Evolutionary conservation across 148 eudicot species (phyloP).

Genomic region (Spergularia bocconei): DNA sequence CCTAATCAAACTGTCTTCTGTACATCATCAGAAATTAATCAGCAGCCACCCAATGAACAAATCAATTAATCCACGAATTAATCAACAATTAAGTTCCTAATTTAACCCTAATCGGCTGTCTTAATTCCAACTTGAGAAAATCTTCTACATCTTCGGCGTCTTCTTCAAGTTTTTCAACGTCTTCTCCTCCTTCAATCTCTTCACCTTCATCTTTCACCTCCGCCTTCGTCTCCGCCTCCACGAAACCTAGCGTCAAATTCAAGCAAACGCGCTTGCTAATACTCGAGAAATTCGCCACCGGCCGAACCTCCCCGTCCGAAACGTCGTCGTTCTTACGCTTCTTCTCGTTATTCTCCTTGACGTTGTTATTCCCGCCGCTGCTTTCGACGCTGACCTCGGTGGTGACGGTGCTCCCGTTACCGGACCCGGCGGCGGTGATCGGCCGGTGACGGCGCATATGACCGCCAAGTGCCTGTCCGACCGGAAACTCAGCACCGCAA

Average conservation of each 20-base stretch:
- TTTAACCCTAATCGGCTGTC: conserved; percentile 8
- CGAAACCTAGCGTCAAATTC: neutral
- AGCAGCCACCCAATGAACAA: neutral
- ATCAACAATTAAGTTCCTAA: neutral
- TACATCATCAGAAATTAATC: neutral
- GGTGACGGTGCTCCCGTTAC: neutral
- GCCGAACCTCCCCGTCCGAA: neutral
- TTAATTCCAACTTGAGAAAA: conserved; percentile 3
- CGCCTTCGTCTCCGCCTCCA: neutral
- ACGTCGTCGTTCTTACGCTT: neutral
- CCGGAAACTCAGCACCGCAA: conserved; percentile 44
- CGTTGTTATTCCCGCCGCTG: conserved; percentile 1
- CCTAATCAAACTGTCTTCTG: neutral
- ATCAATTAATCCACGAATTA: neutral
- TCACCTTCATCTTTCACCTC: neutral
- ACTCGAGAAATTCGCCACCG: neutral
- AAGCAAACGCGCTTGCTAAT: conserved; percentile 5
- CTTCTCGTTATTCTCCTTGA: neutral
- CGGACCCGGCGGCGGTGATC: neutral
- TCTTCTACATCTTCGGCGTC: neutral
- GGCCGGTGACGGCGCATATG: conserved; percentile 58
- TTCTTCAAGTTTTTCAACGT: neutral
- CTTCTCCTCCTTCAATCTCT: conserved; percentile 11
- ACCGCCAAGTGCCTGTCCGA: conserved; percentile 59
- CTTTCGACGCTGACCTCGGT: conserved; percentile 7